phyloP scores from a whole-genome alignment of 2,329 filamentous ascomycete genomes.

The Diaporthe ilicicola region DNA sequence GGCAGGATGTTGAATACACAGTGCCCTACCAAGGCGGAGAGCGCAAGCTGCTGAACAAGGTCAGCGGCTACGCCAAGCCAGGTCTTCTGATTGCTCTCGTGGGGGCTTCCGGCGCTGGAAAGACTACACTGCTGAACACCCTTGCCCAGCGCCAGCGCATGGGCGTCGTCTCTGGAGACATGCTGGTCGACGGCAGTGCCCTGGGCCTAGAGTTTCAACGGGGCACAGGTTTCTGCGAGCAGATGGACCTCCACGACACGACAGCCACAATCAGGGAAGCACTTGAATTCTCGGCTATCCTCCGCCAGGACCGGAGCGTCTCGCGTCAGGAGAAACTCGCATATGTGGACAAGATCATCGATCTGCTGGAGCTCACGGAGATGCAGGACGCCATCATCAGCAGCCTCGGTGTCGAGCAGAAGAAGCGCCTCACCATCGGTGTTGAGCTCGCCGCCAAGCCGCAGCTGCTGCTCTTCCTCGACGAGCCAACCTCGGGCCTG shows the following conservation, averaged over 20 bases:
- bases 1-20: slow-evolving; percentile 35
- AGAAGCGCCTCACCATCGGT: slow-evolving; percentile 73
- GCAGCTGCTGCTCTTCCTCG: slow-evolving; percentile 75
- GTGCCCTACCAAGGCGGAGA: slow-evolving; percentile 31
- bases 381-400: slow-evolving; percentile 76
- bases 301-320: slow-evolving; percentile 68
- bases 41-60: slow-evolving; percentile 57
- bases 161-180: slow-evolving; percentile 69
- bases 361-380: slow-evolving; percentile 71
- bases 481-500: slow-evolving; percentile 79
- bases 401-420: slow-evolving; percentile 64
- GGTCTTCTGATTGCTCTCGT: slow-evolving; percentile 83
- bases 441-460: slow-evolving; percentile 80
- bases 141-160: slow-evolving; percentile 71
- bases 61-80: slow-evolving; percentile 82
- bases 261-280: slow-evolving; percentile 75
- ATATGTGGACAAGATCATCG: slow-evolving; percentile 76
- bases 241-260: slow-evolving; percentile 74
- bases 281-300: slow-evolving; percentile 70
- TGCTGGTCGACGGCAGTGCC: slow-evolving; percentile 66
- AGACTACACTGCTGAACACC: slow-evolving; percentile 84
- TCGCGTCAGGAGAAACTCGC: slow-evolving; percentile 69
- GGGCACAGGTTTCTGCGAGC: slow-evolving; percentile 76
- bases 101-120: slow-evolving; percentile 83
- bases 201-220: slow-evolving; percentile 73